phyloP scores from a whole-genome alignment of 1,284 basidiomycete genomes.

The Moniliella sp. region DNA sequence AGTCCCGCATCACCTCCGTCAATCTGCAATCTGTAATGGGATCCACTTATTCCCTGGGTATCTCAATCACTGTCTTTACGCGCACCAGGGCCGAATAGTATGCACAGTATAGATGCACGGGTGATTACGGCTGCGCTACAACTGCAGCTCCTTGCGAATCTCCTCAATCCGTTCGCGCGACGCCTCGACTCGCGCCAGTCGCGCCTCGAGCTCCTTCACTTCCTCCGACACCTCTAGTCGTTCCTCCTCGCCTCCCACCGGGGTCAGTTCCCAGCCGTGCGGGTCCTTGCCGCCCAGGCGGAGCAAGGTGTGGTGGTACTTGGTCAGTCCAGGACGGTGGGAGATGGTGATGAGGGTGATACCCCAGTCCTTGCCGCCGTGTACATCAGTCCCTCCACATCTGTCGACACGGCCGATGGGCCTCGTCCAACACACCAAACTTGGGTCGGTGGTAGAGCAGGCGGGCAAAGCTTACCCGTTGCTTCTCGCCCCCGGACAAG shows the following conservation, averaged over 20 bases:
- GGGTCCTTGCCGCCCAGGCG: constrained; percentile 48
- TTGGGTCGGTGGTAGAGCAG: constrained; percentile 63
- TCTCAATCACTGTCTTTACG: too few relatives aligned
- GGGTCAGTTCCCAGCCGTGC: constrained; percentile 50
- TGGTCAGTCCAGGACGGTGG: constrained; percentile 41
- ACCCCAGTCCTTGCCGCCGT: constrained; percentile 69
- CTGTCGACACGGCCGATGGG: constrained; percentile 83
- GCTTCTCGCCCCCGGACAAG: constrained; percentile 74
- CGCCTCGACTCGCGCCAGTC: constrained; percentile 33
- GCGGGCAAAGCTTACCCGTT: constrained; percentile 40
- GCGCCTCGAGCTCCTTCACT: constrained; percentile 31
- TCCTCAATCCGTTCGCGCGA: constrained; percentile 35
- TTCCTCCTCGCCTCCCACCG: constrained; percentile 50
- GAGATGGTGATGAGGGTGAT: constrained; percentile 67
- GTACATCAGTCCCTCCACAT: constrained; percentile 89
- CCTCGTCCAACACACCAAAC: constrained; percentile 45
- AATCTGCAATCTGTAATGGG: too few relatives aligned
- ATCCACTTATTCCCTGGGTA: too few relatives aligned
- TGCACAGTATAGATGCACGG: too few relatives aligned
- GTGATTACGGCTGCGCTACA: constrained; percentile 8
- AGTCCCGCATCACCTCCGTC: too few relatives aligned
- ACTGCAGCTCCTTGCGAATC: constrained; percentile 35
- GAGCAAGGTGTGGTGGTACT: constrained; percentile 58
- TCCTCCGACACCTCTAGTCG: constrained; percentile 44
- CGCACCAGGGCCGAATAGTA: too few relatives aligned